Evolutionary conservation across 257 asterid genomes (phyloP).

Genomic region (Perilla frutescens): DNA sequence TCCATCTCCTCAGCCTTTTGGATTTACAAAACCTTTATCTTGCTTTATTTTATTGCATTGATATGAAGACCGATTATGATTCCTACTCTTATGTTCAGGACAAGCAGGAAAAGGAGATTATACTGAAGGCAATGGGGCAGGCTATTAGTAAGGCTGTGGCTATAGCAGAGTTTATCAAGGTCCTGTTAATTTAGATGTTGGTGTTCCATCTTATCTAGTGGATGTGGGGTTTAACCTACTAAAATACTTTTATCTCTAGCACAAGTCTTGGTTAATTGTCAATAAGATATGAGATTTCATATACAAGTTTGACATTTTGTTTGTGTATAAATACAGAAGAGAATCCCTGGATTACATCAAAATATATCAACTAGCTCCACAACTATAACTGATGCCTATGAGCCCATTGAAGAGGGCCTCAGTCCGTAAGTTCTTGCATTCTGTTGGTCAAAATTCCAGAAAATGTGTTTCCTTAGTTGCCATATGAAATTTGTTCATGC

Average conservation of each 20-base stretch:
- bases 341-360: slow-evolving; percentile 56
- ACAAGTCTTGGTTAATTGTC: neutral
- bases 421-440: slow-evolving; percentile 47
- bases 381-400: slow-evolving; percentile 62
- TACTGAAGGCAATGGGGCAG: slow-evolving; percentile 67
- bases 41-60: neutral
- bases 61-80: neutral
- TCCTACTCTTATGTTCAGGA: slow-evolving; percentile 45
- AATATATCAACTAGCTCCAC: slow-evolving; percentile 59
- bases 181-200: slow-evolving; percentile 19
- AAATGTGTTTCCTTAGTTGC: neutral
- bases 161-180: slow-evolving; percentile 68
- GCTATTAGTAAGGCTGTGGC: slow-evolving; percentile 68
- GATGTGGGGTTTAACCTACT: neutral
- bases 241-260: neutral
- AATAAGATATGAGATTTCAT: neutral
- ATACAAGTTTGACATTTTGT: neutral
- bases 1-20: neutral
- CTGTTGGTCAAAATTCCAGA: neutral
- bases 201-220: slow-evolving; percentile 2
- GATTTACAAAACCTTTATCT: neutral
- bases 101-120: slow-evolving; percentile 48
- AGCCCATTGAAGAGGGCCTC: slow-evolving; percentile 67
- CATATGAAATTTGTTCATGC: slow-evolving; percentile 12
- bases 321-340: slow-evolving; percentile 44